Evolutionary conservation across 2,329 filamentous ascomycete genomes (phyloP), one percentile per base, ranked within the genome.

Genomic region (Diaporthe helianthi): DNA sequence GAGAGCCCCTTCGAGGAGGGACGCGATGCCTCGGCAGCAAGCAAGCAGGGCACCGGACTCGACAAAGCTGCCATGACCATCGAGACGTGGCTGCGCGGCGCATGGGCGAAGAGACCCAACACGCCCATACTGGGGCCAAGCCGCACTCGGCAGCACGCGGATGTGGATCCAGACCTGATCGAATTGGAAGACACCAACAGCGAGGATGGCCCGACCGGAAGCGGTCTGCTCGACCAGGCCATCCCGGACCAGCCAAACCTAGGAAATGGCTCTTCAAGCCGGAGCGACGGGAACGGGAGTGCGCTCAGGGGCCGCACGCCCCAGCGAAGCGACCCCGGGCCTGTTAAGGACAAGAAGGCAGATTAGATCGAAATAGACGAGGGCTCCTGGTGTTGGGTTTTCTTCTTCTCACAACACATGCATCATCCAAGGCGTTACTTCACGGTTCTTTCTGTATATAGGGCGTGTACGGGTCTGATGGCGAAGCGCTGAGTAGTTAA

Each of bases 31-130:
- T 68, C 77, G 46, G 76, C 83, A 13, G 74, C 80, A 6, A 79
- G 81, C n/a, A 80, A 81, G 60, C 83, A 85, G 55, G 84, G 85
- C 17, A 84, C 80, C 3, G 83, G 86, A 1, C 82, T 98, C 3
- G 94, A 97, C 75, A 92, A 94, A 72, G 90, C 97, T 12, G 94
- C 94, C 1, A 92, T 93, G 7, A 91, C 92, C 2, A 90, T 98
- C 36, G 96, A 98, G 80, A 92, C 90, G 1, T 99, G 96, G 94
- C 84, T 98, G 70, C 86, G 94, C 71, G 93, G 93, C 72, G 90
- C 97, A 46, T 93, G 93, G 70, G 83, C 86, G 7, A 90, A 90
- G 76, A 84, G 87, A 5, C 84, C 86, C 1, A 79, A 80, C 24
- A 87, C 86, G n/a, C 85, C 86, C 1, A 79, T 81, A 31, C 71